Conservation (phyloP, 2,329 filamentous ascomycete genomes). For the Paecilomyces fulvus region DNA sequence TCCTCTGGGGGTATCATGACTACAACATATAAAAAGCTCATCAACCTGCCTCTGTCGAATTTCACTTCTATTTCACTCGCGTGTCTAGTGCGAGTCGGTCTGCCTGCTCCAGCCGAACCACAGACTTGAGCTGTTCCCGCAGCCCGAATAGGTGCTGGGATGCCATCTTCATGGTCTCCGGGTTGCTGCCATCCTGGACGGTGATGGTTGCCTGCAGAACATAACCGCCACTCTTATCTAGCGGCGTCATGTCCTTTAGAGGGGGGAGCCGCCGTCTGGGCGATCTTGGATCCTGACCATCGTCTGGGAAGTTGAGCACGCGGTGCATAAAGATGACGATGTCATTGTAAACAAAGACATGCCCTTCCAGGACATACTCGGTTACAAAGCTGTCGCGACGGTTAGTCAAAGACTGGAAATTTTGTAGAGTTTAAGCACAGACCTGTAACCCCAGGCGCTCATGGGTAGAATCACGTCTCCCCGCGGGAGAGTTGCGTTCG, state of each 20-base stretch:
- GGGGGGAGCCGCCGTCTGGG: conserved; percentile 34
- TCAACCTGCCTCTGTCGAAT: background rate
- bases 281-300: conserved; percentile 18
- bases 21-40: conserved; percentile 5
- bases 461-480: conserved; percentile 45
- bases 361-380: conserved; percentile 49
- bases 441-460: conserved; percentile 47
- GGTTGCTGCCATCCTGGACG: conserved; percentile 47
- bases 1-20: conserved; percentile 5
- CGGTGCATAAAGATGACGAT: conserved; percentile 50
- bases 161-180: conserved; percentile 45
- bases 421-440: conserved; percentile 13
- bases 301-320: conserved; percentile 40
- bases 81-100: conserved; percentile 54
- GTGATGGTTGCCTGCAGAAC: conserved; percentile 51
- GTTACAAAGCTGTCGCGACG: conserved; percentile 41
- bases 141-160: conserved; percentile 48
- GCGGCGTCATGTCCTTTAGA: conserved; percentile 38
- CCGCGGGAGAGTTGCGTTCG: conserved; percentile 39
- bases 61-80: conserved; percentile 42
- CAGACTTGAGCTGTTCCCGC: conserved; percentile 46
- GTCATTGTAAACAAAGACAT: conserved; percentile 51
- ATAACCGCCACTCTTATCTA: conserved; percentile 51
- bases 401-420: background rate
- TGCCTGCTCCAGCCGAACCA: conserved; percentile 48